Base-by-base conservation (phyloP, 1,284 basidiomycete genomes). In the Dichomitus squalens region DNA sequence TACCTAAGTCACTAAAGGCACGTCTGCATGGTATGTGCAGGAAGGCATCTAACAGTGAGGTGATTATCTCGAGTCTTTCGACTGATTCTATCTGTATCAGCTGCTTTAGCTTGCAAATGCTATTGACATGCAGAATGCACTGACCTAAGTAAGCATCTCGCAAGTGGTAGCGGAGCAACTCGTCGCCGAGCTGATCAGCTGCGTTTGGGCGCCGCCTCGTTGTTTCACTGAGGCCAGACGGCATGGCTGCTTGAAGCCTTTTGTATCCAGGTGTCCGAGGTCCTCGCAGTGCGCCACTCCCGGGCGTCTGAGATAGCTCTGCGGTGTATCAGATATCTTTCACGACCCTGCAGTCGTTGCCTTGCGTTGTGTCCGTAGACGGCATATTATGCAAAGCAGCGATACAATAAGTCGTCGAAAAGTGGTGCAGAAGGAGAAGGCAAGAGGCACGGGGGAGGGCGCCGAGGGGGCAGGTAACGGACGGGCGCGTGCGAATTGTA, bases 401-500 rank as follows among this genome's bases (percentile, higher is more conserved):
- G 44, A 27, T 23, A 16, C 43, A 38, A 31, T 36, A 21, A 41
- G 49, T 18, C 7, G 40, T 4, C 18, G 34, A 9, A 25, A 20
- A 20, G 20, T 23, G 9, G 21, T 18, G 40, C 40, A 36, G 48
- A 31, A 18, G 36, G 16, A 50, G 25, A 18, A 40, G 34, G 33
- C 23, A 18, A 14, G 38, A 20, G 16, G 18, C 9, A 18, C 25
- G 39, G 38, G 39, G n/a, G 39, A 52, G 38, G 9, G 40, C 18
- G 25, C 39, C 20, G 21, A 21, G 16, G 23, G 52, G 43, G 47
- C 34, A 54, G 49, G 48, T 31, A 49, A 40, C 7, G 40, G 39
- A 33, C 25, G 44, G 49, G 47, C 38, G 60, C 60, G 57, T 61
- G 59, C 29, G 59, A 61, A 61, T 23, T 27, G 5, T 18, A 14